Evolutionary conservation across 768 basidiomycete species (phyloP).

Genomic region (Russula dissimulans): DNA sequence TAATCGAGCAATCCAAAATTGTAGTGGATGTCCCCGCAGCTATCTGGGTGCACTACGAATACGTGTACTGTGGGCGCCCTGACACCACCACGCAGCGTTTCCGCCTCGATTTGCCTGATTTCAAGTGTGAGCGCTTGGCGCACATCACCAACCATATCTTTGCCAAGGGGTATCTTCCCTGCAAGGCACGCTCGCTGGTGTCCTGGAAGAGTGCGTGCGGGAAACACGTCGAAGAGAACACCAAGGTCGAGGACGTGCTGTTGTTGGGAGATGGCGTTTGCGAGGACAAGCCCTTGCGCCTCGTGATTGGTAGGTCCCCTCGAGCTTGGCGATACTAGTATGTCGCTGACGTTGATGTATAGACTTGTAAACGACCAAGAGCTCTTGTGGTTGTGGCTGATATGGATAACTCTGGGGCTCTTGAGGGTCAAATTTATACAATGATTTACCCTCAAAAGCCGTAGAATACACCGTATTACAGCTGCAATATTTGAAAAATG

Average conservation of each 20-base stretch:
- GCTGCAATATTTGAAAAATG: too few species aligned
- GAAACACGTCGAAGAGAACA: constrained; percentile 25
- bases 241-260: constrained; percentile 23
- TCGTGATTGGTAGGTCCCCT: constrained; percentile 12
- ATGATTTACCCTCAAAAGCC: too few species aligned
- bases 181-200: constrained; percentile 30
- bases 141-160: constrained; percentile 43
- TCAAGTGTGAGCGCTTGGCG: constrained; percentile 33
- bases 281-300: constrained; percentile 31
- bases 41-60: constrained; percentile 39
- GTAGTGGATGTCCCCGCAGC: constrained; percentile 33
- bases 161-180: constrained; percentile 29
- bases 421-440: too few species aligned
- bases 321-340: too few species aligned
- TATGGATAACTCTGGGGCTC: too few species aligned
- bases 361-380: too few species aligned
- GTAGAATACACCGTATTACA: too few species aligned
- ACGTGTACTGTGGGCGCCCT: constrained; percentile 27
- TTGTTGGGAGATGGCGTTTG: constrained; percentile 27
- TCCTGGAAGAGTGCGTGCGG: constrained; percentile 36
- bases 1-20: neutral
- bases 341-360: too few species aligned
- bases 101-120: constrained; percentile 29
- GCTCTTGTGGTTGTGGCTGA: too few species aligned
- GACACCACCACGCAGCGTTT: constrained; percentile 35